Conservation (phyloP, 805 yeast species). For the Kluyveromyces dobzhanskii region DNA sequence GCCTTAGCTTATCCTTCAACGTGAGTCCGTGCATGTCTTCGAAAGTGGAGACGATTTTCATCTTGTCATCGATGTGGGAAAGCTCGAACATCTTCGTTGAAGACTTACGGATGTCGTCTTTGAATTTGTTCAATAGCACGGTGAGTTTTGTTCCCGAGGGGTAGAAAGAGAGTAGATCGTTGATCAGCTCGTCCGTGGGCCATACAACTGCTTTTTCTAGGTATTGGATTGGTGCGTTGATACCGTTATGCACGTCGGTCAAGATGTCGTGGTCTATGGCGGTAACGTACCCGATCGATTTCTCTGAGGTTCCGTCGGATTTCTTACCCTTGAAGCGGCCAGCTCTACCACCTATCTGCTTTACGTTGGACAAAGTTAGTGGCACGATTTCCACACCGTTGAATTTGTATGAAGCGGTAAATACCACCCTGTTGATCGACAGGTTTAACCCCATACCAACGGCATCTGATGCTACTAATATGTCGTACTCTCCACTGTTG, state of each 20-base stretch:
- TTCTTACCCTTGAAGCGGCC: conserved; percentile 58
- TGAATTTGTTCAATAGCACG: conserved; percentile 42
- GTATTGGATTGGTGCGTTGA: conserved; percentile 44
- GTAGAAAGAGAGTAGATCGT: conserved; percentile 53
- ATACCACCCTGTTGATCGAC: conserved; percentile 72
- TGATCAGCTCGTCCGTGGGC: conserved; percentile 73
- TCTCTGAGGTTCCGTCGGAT: conserved; percentile 12
- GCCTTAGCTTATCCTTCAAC: conserved; percentile 47
- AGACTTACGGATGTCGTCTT: conserved; percentile 17
- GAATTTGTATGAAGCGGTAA: conserved; percentile 59
- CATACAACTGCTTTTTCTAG: conserved; percentile 60
- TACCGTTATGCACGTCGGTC: conserved; percentile 35
- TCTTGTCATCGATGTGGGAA: conserved; percentile 26
- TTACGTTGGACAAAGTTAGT: conserved; percentile 58
- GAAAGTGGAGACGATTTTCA: conserved; percentile 37
- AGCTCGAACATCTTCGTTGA: conserved; percentile 19
- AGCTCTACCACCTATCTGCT: conserved; percentile 95
- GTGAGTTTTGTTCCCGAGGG: conserved; percentile 41
- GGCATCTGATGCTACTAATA: conserved; percentile 93
- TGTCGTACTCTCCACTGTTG: conserved; percentile 69
- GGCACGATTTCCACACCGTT: conserved; percentile 47
- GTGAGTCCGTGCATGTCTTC: conserved; percentile 36
- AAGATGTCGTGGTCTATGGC: conserved; percentile 42
- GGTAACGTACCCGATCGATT: conserved; percentile 43
- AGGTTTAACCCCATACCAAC: conserved; percentile 95